Evolutionary conservation across 2,329 filamentous ascomycete species (phyloP).

Genomic region (Sclerotiophoma versabilis): DNA sequence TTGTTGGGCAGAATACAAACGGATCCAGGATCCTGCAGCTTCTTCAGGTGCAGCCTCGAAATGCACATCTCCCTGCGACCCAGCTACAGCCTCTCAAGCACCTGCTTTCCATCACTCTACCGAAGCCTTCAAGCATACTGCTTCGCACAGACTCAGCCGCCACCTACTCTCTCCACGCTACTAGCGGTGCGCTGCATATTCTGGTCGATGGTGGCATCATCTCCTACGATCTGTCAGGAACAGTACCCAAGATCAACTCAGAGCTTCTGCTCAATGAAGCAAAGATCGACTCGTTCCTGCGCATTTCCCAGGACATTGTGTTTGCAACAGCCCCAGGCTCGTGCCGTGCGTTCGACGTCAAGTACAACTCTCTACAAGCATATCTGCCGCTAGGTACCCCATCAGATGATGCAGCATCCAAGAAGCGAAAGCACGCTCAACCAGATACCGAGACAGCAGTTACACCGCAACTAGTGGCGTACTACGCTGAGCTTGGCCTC

Average conservation of each 20-base stretch:
- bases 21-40: constrained; percentile 33
- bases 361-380: constrained; percentile 64
- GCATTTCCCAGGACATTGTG: constrained; percentile 71
- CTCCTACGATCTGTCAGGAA: constrained; percentile 69
- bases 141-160: constrained; percentile 12
- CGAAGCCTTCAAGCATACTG: constrained; percentile 22
- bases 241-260: constrained; percentile 66
- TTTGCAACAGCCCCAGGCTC: constrained; percentile 65
- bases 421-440: constrained; percentile 45
- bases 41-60: constrained; percentile 41
- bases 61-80: constrained; percentile 37
- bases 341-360: constrained; percentile 68
- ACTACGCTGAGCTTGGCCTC: constrained; percentile 71
- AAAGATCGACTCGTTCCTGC: constrained; percentile 67
- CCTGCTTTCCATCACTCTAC: constrained; percentile 41
- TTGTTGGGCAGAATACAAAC: constrained; percentile 34
- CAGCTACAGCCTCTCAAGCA: constrained; percentile 43
- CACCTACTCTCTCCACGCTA: constrained; percentile 66
- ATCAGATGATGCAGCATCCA: constrained; percentile 42
- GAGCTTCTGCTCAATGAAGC: constrained; percentile 59
- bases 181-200: constrained; percentile 69
- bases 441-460: constrained; percentile 49
- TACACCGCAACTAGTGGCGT: constrained; percentile 45
- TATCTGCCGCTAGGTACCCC: constrained; percentile 44
- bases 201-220: constrained; percentile 62